A percentile compares a stretch with the other conserved stretches of the same genome.
Evolutionary conservation across 1,139 yeast species (phyloP).

Genomic region (Suhomyces wounanorum): DNA sequence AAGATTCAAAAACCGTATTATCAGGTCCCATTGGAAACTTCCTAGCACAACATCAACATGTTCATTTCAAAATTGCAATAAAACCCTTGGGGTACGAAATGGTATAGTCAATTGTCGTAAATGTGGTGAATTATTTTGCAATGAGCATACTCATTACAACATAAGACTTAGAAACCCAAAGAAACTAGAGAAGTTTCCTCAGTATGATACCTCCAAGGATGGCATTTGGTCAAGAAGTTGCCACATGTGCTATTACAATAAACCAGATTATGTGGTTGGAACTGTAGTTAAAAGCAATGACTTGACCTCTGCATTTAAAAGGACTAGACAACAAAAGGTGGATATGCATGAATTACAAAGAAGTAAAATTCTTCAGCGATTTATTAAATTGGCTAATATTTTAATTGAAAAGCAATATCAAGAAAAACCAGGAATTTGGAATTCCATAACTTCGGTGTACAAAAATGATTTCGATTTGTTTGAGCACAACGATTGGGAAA

Average conservation of each 20-base stretch:
- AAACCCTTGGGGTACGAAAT: conserved; percentile 44
- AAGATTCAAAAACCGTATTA: conserved; percentile 28
- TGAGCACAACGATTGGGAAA: conserved; percentile 61
- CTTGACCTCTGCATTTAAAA: conserved; percentile 45
- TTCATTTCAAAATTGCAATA: conserved; percentile 37
- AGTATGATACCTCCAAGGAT: conserved; percentile 28
- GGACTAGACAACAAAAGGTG: conserved; percentile 39
- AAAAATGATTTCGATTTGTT: conserved; percentile 13
- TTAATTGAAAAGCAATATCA: conserved; percentile 19
- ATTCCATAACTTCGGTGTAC: neutral
- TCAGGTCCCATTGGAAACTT: conserved; percentile 66
- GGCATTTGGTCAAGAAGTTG: conserved; percentile 80
- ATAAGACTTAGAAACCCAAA: conserved; percentile 42
- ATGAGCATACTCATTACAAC: conserved; percentile 60
- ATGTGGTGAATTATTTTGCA: conserved; percentile 76
- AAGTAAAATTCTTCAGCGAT: conserved; percentile 63
- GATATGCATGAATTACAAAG: conserved; percentile 51
- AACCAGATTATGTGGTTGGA: conserved; percentile 56
- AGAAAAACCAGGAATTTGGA: conserved; percentile 19
- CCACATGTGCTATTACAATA: conserved; percentile 53
- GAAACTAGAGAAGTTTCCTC: conserved; percentile 32
- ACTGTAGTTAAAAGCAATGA: conserved; percentile 43
- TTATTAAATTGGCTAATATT: conserved; percentile 46
- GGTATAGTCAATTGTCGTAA: conserved; percentile 63
- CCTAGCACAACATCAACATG: conserved; percentile 40